Percentiles rank a stretch among this genome's conserved stretches.
phyloP scores from a whole-genome alignment of 139 green algal species.

The Chlamydomonas sp. region DNA sequence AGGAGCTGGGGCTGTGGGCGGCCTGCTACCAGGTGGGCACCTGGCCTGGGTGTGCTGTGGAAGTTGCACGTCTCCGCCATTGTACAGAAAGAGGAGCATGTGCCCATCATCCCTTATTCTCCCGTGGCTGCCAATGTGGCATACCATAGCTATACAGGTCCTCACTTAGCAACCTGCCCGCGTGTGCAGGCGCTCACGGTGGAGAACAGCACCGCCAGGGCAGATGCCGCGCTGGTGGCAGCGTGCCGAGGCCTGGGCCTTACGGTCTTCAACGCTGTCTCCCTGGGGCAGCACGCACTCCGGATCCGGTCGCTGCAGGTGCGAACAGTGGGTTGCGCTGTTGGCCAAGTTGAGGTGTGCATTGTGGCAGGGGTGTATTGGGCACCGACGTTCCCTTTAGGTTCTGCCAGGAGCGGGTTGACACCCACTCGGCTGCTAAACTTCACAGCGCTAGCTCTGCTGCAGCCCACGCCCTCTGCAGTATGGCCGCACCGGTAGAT shows the following conservation, averaged over 20 bases:
- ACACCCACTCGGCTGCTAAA: too few relatives aligned
- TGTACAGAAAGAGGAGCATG: background rate
- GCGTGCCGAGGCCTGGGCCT: constrained; percentile 3
- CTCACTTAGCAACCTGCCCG: too few relatives aligned
- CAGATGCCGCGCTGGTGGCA: background rate
- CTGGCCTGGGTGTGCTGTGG: too few relatives aligned
- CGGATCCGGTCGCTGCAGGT: background rate
- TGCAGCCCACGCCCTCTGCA: background rate
- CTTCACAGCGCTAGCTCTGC: background rate
- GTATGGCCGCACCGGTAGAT: too few relatives aligned
- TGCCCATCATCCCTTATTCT: background rate
- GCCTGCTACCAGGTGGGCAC: constrained; percentile 12
- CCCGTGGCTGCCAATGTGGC: too few relatives aligned
- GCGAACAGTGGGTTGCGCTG: background rate
- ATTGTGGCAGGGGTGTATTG: too few relatives aligned
- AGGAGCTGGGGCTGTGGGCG: constrained; percentile 33
- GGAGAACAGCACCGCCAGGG: too few relatives aligned
- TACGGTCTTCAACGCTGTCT: background rate
- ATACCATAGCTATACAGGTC: too few relatives aligned
- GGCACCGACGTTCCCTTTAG: too few relatives aligned
- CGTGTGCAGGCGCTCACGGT: too few relatives aligned
- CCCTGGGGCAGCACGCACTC: background rate
- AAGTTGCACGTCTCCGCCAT: background rate
- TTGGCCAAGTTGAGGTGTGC: background rate
- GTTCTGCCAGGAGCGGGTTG: too few relatives aligned